Evolutionary conservation across 768 basidiomycete genomes (phyloP).

Genomic region (Kwoniella newhampshirensis): DNA sequence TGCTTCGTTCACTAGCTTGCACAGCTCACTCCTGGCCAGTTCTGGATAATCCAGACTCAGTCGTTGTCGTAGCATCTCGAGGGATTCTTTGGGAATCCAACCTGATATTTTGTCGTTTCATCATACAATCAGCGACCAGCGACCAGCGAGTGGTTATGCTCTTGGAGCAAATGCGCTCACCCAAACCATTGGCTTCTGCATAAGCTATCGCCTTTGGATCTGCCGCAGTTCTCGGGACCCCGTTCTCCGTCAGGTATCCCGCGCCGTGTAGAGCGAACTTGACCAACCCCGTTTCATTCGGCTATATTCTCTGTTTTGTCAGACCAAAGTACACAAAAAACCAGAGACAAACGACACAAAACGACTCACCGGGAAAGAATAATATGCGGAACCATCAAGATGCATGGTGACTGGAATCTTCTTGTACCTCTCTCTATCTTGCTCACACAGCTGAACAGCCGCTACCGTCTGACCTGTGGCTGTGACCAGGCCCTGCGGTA

Average conservation of each 20-base stretch:
- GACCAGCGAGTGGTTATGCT: too few relatives aligned
- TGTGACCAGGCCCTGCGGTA: constrained; percentile 21
- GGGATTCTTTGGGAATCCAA: constrained; percentile 24
- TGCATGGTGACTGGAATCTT: constrained; percentile 28
- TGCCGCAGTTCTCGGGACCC: constrained; percentile 24
- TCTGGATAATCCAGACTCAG: constrained; percentile 16
- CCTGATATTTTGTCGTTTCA: constrained; percentile 4
- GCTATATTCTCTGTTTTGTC: too few relatives aligned
- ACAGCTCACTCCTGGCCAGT: constrained; percentile 16
- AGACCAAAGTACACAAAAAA: too few relatives aligned
- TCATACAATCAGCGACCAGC: neutral
- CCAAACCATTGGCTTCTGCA: constrained; percentile 7
- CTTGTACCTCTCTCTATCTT: constrained; percentile 18
- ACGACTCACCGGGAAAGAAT: constrained; percentile 29
- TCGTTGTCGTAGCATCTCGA: constrained; percentile 6
- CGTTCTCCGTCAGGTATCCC: constrained; percentile 16
- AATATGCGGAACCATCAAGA: constrained; percentile 17
- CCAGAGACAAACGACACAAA: neutral
- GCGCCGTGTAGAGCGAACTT: constrained; percentile 29
- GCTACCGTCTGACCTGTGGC: constrained; percentile 21
- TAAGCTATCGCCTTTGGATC: constrained; percentile 18
- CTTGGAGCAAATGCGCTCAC: constrained; percentile 20
- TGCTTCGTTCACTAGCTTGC: neutral
- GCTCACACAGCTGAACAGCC: constrained; percentile 14
- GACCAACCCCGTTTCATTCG: constrained; percentile 18